These are phyloP conservation scores for Aspergillus aculeatinus DNA, from an alignment of 2,329 filamentous ascomycete species.

Conservation along the genomic window DNA sequence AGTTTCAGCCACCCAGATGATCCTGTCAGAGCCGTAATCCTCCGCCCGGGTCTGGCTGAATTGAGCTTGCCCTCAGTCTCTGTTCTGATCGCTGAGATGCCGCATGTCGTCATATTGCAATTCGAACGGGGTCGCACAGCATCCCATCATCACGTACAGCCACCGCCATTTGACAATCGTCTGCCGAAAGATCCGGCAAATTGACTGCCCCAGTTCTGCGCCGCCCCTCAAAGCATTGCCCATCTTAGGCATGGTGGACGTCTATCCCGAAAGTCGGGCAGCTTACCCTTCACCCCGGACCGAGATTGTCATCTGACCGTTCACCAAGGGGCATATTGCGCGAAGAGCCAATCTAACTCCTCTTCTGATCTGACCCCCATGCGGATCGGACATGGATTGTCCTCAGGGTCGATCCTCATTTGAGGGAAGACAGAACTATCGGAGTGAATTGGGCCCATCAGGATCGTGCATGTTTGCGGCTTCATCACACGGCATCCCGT, in stretches of 20 bases:
- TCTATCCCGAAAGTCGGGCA: neutral
- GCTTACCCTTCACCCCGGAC: neutral
- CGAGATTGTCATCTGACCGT: neutral
- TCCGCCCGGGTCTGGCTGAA: too few relatives aligned
- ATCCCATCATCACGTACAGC: neutral
- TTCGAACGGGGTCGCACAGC: neutral
- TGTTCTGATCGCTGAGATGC: neutral
- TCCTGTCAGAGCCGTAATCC: too few relatives aligned
- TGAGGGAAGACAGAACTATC: neutral
- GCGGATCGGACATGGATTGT: neutral
- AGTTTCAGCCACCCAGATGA: too few relatives aligned
- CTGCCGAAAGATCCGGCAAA: too few relatives aligned
- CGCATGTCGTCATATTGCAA: neutral
- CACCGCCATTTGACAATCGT: too few relatives aligned
- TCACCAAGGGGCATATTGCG: neutral
- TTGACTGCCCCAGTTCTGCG: too few relatives aligned
- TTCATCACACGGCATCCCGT: neutral
- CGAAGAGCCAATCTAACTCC: neutral
- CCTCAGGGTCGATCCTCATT: neutral
- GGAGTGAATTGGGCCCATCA: neutral
- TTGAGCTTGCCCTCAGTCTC: too few relatives aligned
- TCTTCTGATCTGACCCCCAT: neutral
- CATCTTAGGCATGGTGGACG: neutral
- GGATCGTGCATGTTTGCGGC: neutral
- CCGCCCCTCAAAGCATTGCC: too few relatives aligned